A percentile compares a stretch with the other conserved stretches of the same genome.
Evolutionary conservation across 2,329 filamentous ascomycete species (phyloP).

Genomic region (Rhinocladiella mackenziei): DNA sequence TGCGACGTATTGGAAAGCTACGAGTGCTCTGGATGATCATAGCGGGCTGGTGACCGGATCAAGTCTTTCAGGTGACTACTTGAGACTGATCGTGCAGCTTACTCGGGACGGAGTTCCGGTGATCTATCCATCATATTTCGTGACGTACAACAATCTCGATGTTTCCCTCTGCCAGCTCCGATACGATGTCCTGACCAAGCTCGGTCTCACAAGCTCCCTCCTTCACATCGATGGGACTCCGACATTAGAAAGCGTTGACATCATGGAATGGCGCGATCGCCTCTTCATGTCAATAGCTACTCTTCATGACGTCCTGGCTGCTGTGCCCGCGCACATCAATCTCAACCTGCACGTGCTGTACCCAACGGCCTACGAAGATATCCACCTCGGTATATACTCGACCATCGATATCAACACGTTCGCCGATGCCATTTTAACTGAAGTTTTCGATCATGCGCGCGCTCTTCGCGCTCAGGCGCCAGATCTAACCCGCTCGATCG

Average conservation of each 20-base stretch:
- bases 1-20: constrained; percentile 98
- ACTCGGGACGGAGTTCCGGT: constrained; percentile 84
- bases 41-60: constrained; percentile 90
- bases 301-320: constrained; percentile 68
- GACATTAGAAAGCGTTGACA: constrained; percentile 16
- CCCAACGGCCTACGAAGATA: constrained; percentile 71
- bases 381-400: constrained; percentile 64
- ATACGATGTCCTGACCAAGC: constrained; percentile 43
- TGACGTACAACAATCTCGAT: constrained; percentile 70
- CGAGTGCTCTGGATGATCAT: constrained; percentile 82
- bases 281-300: constrained; percentile 74
- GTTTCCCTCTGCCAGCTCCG: constrained; percentile 77
- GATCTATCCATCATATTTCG: constrained; percentile 79
- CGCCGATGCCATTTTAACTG: constrained; percentile 74
- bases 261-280: constrained; percentile 53
- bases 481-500: constrained; percentile 75
- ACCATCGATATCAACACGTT: constrained; percentile 80
- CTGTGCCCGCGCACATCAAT: constrained; percentile 75
- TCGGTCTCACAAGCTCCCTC: constrained; percentile 38
- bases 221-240: constrained; percentile 41
- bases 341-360: constrained; percentile 91
- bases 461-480: constrained; percentile 61
- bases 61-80: constrained; percentile 91
- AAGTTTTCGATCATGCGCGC: constrained; percentile 89
- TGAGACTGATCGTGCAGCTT: constrained; percentile 85